Evolutionary conservation across 2,329 filamentous ascomycete genomes (phyloP), one percentile per base, ranked within the genome.

Genomic region (Pestalotiopsis sp.): DNA sequence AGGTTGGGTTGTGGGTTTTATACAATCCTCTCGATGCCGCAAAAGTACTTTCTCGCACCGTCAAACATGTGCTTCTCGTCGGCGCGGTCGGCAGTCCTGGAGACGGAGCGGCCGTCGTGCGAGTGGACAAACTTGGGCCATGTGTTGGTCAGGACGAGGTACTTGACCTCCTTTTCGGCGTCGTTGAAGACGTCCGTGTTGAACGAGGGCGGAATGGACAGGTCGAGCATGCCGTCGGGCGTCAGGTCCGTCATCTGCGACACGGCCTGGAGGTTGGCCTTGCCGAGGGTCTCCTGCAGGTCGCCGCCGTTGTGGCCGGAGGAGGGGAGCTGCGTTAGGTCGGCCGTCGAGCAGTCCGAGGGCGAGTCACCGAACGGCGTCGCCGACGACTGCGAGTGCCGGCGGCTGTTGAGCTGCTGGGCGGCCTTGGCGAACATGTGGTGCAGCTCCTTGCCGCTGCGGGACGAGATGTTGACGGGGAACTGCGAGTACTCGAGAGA

Each of bases 61-160:
- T 64, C 36, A 14, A 66, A 38, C 38, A 69, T 41, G 65, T 69
- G 27, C 39, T 64, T 67, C 57, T 67, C 65, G 3, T 67, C 66
- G 45, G 45, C 4, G 7, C 45, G 45, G 45, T 52, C 45, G n/a
- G 14, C 45, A 2, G n/a, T 9, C 45, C 45, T 5, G 3, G 45
- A 52, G 4, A n/a, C 9, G 14, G 45, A 52, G n/a, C 45, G 36
- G 60, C 59, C 64, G 14, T 69, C 69, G 38, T 68, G 68, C 41
- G 67, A 61, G 25, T 70, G 73, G 63, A 77, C 72, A 57, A 76
- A 77, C 68, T 76, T 77, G 41, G 75, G 75, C 75, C 75, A 77
- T 0, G 75, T 77, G 67, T 77, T 77, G 23, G 75, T 76, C 41
- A 77, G 70, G 4, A 77, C 72, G n/a, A 74, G 69, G 61, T 74